Evolutionary conservation across 2,329 filamentous ascomycete genomes (phyloP).

Genomic region (Fusarium tuaranense): DNA sequence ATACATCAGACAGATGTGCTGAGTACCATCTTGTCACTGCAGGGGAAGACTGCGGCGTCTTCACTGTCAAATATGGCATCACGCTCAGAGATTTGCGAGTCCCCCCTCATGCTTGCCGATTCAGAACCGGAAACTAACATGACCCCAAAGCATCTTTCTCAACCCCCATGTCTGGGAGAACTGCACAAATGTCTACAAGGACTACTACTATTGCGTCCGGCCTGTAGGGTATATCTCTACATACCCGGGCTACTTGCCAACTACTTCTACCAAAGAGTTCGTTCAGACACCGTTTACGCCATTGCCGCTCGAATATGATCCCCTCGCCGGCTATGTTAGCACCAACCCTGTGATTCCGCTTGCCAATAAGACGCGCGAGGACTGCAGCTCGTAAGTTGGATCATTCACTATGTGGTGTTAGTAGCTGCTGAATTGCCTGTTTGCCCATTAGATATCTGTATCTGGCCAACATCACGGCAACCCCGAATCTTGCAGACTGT

Average conservation of each 20-base stretch:
- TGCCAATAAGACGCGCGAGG: neutral
- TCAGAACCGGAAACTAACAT: neutral
- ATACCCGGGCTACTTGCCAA: neutral
- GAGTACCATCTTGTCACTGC: constrained; percentile 4
- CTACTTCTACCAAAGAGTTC: neutral
- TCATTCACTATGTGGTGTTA: neutral
- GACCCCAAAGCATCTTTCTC: neutral
- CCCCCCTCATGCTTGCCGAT: neutral
- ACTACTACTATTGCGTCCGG: constrained; percentile 18
- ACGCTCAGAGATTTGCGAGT: neutral
- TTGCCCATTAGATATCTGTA: neutral
- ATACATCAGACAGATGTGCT: constrained; percentile 8
- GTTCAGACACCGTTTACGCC: neutral
- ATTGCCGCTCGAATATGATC: neutral
- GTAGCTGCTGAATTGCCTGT: neutral
- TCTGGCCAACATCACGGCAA: neutral
- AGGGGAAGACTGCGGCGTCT: constrained; percentile 9
- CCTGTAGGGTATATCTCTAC: constrained; percentile 7
- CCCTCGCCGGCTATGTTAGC: neutral
- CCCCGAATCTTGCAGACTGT: neutral
- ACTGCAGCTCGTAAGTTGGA: neutral
- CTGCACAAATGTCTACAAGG: constrained; percentile 21
- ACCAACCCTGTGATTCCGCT: neutral
- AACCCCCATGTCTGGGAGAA: constrained; percentile 4
- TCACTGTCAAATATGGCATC: constrained; percentile 12